A percentile compares a stretch with the other conserved stretches of the same genome.
These are phyloP conservation scores for Boletus reticulatus DNA, from an alignment of 768 basidiomycete species.

Conservation along the genomic window DNA sequence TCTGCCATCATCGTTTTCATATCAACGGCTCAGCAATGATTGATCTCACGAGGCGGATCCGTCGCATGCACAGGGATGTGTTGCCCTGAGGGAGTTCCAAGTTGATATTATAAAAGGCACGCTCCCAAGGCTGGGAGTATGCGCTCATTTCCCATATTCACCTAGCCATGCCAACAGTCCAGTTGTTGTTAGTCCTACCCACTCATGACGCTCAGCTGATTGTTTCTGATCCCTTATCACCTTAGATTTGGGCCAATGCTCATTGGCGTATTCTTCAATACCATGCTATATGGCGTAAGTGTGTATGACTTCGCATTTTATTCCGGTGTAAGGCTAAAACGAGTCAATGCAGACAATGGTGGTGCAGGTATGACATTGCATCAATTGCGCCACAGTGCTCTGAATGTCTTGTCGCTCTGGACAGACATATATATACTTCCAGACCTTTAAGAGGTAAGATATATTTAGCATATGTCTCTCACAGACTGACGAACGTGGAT, in stretches of 20 bases:
- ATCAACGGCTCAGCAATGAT: not conserved
- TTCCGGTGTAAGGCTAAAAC: not conserved
- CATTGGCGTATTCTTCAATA: constrained; percentile 15
- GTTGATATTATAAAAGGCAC: not conserved
- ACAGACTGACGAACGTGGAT: not conserved
- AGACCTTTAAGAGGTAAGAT: constrained; percentile 38
- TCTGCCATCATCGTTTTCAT: not conserved
- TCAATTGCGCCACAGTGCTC: not conserved
- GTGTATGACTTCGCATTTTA: not conserved
- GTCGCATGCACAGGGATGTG: not conserved
- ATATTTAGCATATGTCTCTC: not conserved
- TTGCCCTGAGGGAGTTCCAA: not conserved
- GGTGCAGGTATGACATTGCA: constrained; percentile 12
- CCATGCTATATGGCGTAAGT: constrained; percentile 17
- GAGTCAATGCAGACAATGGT: not conserved
- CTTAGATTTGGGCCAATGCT: constrained; percentile 33
- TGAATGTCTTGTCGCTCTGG: not conserved
- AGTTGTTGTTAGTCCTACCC: not conserved
- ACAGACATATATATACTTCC: constrained; percentile 49
- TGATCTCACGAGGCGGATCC: not conserved
- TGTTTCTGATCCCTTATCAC: constrained; percentile 37
- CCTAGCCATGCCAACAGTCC: not conserved
- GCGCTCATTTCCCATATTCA: not conserved
- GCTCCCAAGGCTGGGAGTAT: not conserved
- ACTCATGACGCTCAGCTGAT: not conserved